phyloP scores from a whole-genome alignment of 2,329 filamentous ascomycete genomes.

The Fusarium sp. region DNA sequence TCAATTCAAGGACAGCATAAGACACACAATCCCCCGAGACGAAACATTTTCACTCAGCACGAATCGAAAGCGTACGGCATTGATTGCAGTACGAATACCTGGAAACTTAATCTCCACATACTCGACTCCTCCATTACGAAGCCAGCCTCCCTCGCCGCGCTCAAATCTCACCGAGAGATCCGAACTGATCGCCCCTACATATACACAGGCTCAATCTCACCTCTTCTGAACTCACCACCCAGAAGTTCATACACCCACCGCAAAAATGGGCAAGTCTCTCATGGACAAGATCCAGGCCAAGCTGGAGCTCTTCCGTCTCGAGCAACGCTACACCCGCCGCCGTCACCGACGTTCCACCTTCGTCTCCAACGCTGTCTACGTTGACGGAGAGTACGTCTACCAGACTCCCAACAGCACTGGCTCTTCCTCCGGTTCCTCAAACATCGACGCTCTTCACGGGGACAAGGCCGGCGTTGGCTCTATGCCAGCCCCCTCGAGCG shows the following conservation, averaged over 20 bases:
- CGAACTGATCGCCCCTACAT: conserved; percentile 12
- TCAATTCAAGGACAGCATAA: conserved; percentile 19
- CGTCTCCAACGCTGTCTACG: conserved; percentile 87
- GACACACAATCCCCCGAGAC: conserved; percentile 20
- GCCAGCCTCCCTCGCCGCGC: conserved; percentile 27
- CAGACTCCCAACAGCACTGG: conserved; percentile 68
- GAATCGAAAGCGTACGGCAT: conserved; percentile 32
- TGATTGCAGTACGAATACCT: conserved; percentile 31
- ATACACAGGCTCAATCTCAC: background rate
- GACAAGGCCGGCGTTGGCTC: conserved; percentile 42
- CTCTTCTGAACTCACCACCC: background rate
- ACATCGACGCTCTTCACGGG: conserved; percentile 51
- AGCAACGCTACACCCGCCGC: conserved; percentile 92
- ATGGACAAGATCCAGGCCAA: conserved; percentile 71
- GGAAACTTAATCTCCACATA: conserved; percentile 31
- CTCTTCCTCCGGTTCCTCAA: conserved; percentile 60
- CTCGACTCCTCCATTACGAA: conserved; percentile 22
- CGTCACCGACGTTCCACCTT: conserved; percentile 88
- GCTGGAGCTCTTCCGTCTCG: conserved; percentile 92
- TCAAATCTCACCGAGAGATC: conserved; percentile 16
- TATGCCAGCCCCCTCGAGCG: conserved; percentile 33
- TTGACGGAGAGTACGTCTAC: conserved; percentile 96
- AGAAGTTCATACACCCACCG: conserved; percentile 13
- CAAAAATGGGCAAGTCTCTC: conserved; percentile 60
- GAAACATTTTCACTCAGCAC: conserved; percentile 14